Percentiles rank a stretch among this genome's conserved stretches.
These are phyloP conservation scores for Teratosphaeria destructans DNA, from an alignment of 2,329 filamentous ascomycete genomes.

Conservation along the genomic window DNA sequence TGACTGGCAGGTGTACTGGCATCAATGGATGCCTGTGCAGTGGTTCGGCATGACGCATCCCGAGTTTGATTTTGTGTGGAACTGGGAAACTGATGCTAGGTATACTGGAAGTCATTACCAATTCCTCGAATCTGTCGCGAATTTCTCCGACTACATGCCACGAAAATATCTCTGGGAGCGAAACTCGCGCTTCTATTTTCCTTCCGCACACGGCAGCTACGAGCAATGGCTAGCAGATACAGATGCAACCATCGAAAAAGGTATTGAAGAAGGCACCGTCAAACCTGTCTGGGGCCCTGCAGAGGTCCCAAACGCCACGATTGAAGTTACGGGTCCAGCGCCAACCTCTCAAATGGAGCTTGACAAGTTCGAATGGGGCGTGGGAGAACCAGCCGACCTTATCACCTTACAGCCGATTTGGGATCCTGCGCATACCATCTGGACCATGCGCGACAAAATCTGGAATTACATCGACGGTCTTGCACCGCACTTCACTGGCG, in stretches of 20 bases:
- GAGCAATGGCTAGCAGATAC: conserved; percentile 35
- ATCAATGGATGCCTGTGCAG: conserved; percentile 63
- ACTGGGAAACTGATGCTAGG: conserved; percentile 76
- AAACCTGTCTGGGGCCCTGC: conserved; percentile 73
- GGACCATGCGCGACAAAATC: conserved; percentile 47
- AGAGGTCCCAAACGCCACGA: conserved; percentile 53
- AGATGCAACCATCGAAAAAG: conserved; percentile 30
- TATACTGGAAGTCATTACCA: conserved; percentile 76
- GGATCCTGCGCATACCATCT: conserved; percentile 77
- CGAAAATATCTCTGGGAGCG: conserved; percentile 51
- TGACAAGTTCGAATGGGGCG: conserved; percentile 77
- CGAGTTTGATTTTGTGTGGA: conserved; percentile 71
- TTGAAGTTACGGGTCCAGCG: conserved; percentile 66
- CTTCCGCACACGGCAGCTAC: conserved; percentile 41
- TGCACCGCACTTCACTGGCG: conserved; percentile 74
- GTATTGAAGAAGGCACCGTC: conserved; percentile 28
- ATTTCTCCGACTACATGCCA: conserved; percentile 44
- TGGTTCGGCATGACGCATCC: conserved; percentile 66
- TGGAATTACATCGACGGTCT: conserved; percentile 41
- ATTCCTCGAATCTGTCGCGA: conserved; percentile 54
- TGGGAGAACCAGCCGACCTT: conserved; percentile 80
- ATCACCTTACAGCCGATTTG: conserved; percentile 89
- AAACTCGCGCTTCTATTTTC: conserved; percentile 46
- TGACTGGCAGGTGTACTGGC: conserved; percentile 41
- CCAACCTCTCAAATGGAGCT: conserved; percentile 65